Base-by-base conservation (phyloP, 2,329 filamentous ascomycete species). In the Fusarium sp. region DNA sequence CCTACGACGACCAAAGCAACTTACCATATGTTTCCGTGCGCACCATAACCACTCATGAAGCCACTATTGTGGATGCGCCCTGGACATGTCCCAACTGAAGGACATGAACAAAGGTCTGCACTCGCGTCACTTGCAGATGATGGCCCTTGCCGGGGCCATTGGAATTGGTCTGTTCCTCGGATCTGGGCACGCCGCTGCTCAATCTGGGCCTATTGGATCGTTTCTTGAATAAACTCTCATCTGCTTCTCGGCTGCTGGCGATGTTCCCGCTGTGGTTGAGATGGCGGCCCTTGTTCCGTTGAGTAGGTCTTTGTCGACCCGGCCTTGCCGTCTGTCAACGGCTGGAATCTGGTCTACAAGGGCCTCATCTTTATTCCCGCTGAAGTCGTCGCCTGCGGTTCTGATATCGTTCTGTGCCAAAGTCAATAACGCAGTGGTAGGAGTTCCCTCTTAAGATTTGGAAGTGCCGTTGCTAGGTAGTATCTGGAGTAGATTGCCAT, bases 341-440 rank as follows among this genome's bases (percentile, higher is more conserved):
- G 50, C 16, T 34, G 18, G 50, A 54, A 54, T 3, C 5, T 20
- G 30, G 30, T 23, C 3, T 56, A 32, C 6, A 35, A 56, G 11
- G 27, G 27, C 30, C 3, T 56, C n/a, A 20, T 35, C 30, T 63
- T 41, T 2, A 69, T 69, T 34, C 67, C 39, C 8, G 14, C 64
- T 6, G 57, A 69, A 13, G 14, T 69, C 10, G 67, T 69, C 11
- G 64, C 67, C 1, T 2, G 65, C 67, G 2, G 45, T 69, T 14
- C 41, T 69, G 5, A 69, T 69, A 18, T 43, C 67, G 1, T 69
- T 62, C 37, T 69, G 64, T 48, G 35, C 41, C 20, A 20, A 56
- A 30, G n/a, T 67, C 23, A 41, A 63, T 18, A 69, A 57, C 6
- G 56, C 67, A 18, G 20, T 67, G 30, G 41, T 45, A 14, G 1